phyloP scores from a whole-genome alignment of 225 moss, liverwort and hornwort genomes.

The Asterella californica region DNA sequence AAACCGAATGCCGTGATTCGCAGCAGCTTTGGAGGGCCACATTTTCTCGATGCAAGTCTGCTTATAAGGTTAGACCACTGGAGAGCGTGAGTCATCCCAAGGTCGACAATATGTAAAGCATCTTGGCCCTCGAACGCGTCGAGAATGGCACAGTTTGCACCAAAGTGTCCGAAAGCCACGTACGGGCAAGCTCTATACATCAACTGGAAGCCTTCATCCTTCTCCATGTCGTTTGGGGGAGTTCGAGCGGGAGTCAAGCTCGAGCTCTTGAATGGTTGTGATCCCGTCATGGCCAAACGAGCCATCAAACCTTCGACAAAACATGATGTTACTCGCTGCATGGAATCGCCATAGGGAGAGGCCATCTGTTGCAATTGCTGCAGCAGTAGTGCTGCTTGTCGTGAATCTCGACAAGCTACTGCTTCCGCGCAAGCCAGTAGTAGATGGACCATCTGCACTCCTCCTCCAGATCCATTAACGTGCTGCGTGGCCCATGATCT shows the following conservation, averaged over 20 bases:
- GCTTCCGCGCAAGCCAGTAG: slow-evolving; percentile 43
- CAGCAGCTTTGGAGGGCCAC: slow-evolving; percentile 27
- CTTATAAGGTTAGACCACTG: slow-evolving; percentile 38
- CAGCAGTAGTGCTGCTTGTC: slow-evolving; percentile 26
- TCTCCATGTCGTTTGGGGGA: too few relatives aligned
- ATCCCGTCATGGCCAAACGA: slow-evolving; percentile 26
- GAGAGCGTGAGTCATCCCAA: slow-evolving; percentile 35
- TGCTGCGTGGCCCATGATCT: slow-evolving; percentile 10
- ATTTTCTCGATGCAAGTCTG: slow-evolving; percentile 20
- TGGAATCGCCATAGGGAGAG: slow-evolving; percentile 26
- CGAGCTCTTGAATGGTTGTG: slow-evolving; percentile 20
- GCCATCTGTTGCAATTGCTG: slow-evolving; percentile 24
- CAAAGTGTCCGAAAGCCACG: slow-evolving; percentile 37
- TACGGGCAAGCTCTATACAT: slow-evolving; percentile 24
- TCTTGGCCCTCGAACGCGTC: slow-evolving; percentile 34
- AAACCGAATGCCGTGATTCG: slow-evolving; percentile 25
- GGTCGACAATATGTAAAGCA: slow-evolving; percentile 33
- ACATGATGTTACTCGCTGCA: slow-evolving; percentile 30
- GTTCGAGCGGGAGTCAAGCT: not conserved
- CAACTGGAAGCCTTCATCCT: too few relatives aligned
- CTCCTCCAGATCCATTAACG: slow-evolving; percentile 11
- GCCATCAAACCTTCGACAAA: slow-evolving; percentile 35
- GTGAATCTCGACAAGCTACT: slow-evolving; percentile 35
- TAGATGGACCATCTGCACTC: slow-evolving; percentile 36
- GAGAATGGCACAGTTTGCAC: slow-evolving; percentile 33